These are phyloP conservation scores for Brassica hybrid DNA, from an alignment of 441 rosid genomes.

Conservation along the genomic window DNA sequence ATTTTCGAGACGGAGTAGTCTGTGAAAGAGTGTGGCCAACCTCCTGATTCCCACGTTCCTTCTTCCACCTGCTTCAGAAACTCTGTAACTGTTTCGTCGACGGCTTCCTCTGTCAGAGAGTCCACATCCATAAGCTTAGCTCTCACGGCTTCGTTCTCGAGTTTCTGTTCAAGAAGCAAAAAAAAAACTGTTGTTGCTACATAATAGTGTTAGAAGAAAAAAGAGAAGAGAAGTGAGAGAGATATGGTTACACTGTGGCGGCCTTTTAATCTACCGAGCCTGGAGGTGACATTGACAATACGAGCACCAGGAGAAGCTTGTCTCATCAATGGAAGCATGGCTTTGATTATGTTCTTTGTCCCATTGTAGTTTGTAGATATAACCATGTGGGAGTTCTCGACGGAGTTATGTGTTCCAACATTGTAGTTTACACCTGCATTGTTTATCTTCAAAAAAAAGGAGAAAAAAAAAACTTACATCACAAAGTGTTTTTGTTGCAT, in stretches of 20 bases:
- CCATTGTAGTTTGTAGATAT: constrained; percentile 81
- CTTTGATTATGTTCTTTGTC: constrained; percentile 73
- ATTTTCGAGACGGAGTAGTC: constrained; percentile 92
- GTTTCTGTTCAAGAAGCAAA: constrained; percentile 52
- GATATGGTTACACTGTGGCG: constrained; percentile 62
- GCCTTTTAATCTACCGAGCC: constrained; percentile 80
- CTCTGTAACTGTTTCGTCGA: constrained; percentile 59
- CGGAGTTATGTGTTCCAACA: constrained; percentile 70
- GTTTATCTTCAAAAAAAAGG: constrained; percentile 60
- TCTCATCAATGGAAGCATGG: constrained; percentile 87
- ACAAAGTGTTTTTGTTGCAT: not conserved
- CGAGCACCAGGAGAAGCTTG: constrained; percentile 77
- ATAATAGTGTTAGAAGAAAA: not conserved
- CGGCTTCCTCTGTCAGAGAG: constrained; percentile 63
- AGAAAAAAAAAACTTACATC: not conserved
- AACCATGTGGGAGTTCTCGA: constrained; percentile 67
- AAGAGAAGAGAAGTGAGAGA: not conserved
- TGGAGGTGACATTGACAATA: constrained; percentile 84
- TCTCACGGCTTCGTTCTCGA: constrained; percentile 64
- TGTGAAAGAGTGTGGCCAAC: constrained; percentile 86
- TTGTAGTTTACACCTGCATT: constrained; percentile 95
- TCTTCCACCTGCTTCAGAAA: constrained; percentile 83
- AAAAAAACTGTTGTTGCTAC: not conserved
- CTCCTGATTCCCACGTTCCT: constrained; percentile 76
- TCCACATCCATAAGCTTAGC: constrained; percentile 59